These are phyloP conservation scores for Trypanosoma rangeli DNA, from an alignment of 208 protist genomes.

Conservation along the genomic window DNA sequence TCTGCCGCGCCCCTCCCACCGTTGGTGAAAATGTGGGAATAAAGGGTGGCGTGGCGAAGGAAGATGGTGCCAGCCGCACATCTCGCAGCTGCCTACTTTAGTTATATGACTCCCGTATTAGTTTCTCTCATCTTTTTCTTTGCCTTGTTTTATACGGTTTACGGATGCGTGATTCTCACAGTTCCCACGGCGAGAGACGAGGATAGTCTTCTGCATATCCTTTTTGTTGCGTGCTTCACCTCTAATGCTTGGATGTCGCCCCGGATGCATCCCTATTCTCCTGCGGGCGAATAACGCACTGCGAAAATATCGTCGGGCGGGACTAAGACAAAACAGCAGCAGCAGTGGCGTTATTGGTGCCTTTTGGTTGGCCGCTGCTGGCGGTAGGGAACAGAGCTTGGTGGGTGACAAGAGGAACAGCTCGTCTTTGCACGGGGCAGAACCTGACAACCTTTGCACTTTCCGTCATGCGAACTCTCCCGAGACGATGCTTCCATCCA, in stretches of 20 bases:
- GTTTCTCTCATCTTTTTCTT: slow-evolving; percentile 11
- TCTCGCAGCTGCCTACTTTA: no score
- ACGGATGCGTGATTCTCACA: neutral
- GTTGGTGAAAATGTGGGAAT: no score
- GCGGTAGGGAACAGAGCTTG: neutral
- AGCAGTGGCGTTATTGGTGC: neutral
- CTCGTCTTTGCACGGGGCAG: neutral
- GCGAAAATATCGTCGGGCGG: neutral
- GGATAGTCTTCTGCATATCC: neutral
- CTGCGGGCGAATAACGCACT: neutral
- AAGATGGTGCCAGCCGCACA: neutral
- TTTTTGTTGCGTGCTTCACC: neutral
- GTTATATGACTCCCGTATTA: no score
- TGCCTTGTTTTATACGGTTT: neutral
- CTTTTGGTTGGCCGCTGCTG: neutral
- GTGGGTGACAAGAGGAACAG: neutral
- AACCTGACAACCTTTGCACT: neutral
- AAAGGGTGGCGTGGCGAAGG: no score
- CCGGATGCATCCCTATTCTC: neutral
- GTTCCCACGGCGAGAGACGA: neutral
- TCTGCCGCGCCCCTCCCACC: neutral
- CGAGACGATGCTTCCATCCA: neutral
- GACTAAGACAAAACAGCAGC: neutral
- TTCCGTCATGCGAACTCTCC: neutral
- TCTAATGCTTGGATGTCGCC: neutral